Evolutionary conservation across 2,329 filamentous ascomycete species (phyloP), one percentile per base, ranked within the genome.

Genomic region (Hortaea werneckii): DNA sequence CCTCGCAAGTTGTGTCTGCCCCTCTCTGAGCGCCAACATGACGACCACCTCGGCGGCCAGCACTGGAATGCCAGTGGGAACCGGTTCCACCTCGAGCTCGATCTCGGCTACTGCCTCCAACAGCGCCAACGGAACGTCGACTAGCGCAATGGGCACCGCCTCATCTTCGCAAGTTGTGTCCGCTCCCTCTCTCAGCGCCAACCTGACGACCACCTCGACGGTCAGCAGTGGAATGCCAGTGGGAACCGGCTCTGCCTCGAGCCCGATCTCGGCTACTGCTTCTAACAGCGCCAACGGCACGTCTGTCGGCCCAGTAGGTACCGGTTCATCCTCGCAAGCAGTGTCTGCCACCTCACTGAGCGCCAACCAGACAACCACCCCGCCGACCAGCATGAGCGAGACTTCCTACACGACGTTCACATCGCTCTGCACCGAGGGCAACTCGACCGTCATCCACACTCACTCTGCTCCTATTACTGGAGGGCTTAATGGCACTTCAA

Each of bases 351-450:
- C 20, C 20, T 20, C 20, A 20, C 20, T 20, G 20, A 20, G 20
- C 20, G 20, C 20, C 20, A 20, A 20, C 20, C 20, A 20, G 20
- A 20, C 20, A 20, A 20, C 20, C 4, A 20, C 20, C 20, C 20
- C 20, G 20, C 20, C 20, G 4, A 20, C 20, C 20, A 20, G 20
- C 20, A 20, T 20, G 9, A 35, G 32, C 32, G 32, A 35, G n/a
- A 35, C 41, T 12, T 34, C 29, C 41, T 43, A 35, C 30, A 43
- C 41, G 9, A 43, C 41, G 2, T 43, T 35, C 32, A 43, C 30
- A 29, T 9, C 29, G 12, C 10, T 43, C 11, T 43, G 41, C 26
- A 35, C 29, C 32, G 41, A 43, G 20, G 37, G 37, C 12, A 29
- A 30, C 29, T 12, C 7, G 10, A 12, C 29, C n/a, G 9, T 13